Evolutionary conservation across 176 grass and related monocot species (phyloP), one percentile per base, ranked within the genome.

Genomic region (Aegilops bicornis): DNA sequence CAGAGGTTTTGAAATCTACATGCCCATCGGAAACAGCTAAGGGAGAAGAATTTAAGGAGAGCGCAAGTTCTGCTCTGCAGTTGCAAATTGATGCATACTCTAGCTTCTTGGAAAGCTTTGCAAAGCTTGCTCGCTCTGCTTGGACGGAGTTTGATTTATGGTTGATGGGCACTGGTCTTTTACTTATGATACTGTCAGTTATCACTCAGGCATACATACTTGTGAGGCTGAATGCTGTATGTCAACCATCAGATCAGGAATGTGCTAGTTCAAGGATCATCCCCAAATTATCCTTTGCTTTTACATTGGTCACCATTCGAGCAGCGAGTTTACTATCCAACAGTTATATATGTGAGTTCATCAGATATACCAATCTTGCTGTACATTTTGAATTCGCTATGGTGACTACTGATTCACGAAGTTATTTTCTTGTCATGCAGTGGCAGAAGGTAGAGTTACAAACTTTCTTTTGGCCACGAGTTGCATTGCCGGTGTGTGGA

Each of bases 121-220:
- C 96, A 81, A 92, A 90, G 70, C 90, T 95, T 86, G 96, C 96
- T 94, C 91, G 96, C 76, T 94, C 92, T 87, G 93, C 93, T 61
- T 98, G 96, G 96, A 98, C 96, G 39, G 96, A 98, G 82, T 96
- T 98, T 86, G 90, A 98, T 89, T 91, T 94, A 76, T 75, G 50
- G 79, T 84, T 88, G 20, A 96, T 98, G 96, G 86, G 91, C 47
- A 59, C 80, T 58, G 96, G 96, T 22, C 86, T 98, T 75, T 77
- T 83, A 80, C 78, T 93, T 82, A 94, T 98, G 88, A 58, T 95
- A 86, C 40, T 95, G 71, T 94, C 96, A 74, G 80, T 95, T 83
- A 81, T 86, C 35, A 66, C 82, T 92, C 96, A 98, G 58, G 64
- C 88, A 43, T 83, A 81, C 59, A 17, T 40, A 2, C 75, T 95